Evolutionary conservation across 352 stramenopile genomes (phyloP), one percentile per base, ranked within the genome.

Genomic region (Aphanomyces invadans): DNA sequence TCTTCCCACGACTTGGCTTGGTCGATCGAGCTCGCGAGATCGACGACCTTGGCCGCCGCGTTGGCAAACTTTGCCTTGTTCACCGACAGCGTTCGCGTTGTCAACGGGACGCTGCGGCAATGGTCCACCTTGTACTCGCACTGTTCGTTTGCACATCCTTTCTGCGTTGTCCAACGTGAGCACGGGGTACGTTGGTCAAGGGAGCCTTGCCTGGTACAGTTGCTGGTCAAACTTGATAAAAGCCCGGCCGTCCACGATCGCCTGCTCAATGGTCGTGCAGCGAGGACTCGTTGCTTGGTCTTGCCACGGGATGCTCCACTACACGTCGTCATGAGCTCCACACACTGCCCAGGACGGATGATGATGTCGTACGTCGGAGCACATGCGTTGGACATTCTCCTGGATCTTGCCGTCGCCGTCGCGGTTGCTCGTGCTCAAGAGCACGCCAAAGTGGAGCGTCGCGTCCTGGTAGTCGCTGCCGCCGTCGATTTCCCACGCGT

Each of bases 41-140:
- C 19, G 3, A 63, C 55, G 17, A 63, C 21, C 9, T 4, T 36
- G 7, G 31, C 23, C 32, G 55, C 55, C 33, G 33, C 33, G 11
- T 31, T 36, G 9, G 17, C 12, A 10, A 52, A 44, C 3, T 10
- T 9, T 1, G 21, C 21, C 23, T 17, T 12, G 23, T 63, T 21
- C 4, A 49, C 31, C 10, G 4, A 9, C 5, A 28, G 15, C 1
- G 32, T 17, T 4, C 26, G 31, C 29, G 4, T 23, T 1, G 26
- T 36, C n/a, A 63, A 36, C 32, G 55, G 55, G 2, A 63, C 55
- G 29, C 31, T 17, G 55, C 55, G 55, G 55, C 55, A 63, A n/a
- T 48, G 32, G 55, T 63, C 55, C 33, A 63, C 55, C 23, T 44
- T 31, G 32, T 63, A 63, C 2, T 21, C 25, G 55, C 55, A 63